A percentile compares a stretch with the other conserved stretches of the same genome.
Conservation (phyloP, 2,329 filamentous ascomycete species). For the Graphium sp. region DNA sequence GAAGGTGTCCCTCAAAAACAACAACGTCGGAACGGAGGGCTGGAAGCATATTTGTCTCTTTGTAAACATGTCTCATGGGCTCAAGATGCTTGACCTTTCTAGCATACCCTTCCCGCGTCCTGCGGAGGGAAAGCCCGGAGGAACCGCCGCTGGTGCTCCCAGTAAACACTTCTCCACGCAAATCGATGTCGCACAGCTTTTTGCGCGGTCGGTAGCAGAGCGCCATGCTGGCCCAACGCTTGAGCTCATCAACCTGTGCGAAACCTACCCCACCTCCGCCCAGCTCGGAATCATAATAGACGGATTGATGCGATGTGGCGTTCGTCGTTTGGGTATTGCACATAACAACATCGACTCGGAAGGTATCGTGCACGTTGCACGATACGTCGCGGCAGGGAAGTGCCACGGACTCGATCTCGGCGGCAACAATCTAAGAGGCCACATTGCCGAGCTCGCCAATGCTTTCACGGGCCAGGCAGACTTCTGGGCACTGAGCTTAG, state of each 20-base stretch:
- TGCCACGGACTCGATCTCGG: conserved; percentile 84
- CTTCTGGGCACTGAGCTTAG: conserved; percentile 70
- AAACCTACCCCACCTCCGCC: conserved; percentile 54
- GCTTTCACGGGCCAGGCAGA: conserved; percentile 35
- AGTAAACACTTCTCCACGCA: conserved; percentile 8
- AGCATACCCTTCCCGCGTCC: conserved; percentile 56
- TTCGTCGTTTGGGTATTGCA: conserved; percentile 66
- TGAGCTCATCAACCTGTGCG: conserved; percentile 69
- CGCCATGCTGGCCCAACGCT: conserved; percentile 60
- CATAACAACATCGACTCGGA: conserved; percentile 62
- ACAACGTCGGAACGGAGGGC: conserved; percentile 72
- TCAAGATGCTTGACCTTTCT: conserved; percentile 77
- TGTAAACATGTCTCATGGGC: conserved; percentile 71
- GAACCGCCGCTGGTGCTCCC: conserved; percentile 5
- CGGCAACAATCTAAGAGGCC: conserved; percentile 55
- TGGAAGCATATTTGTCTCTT: conserved; percentile 89
- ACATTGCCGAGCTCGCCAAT: conserved; percentile 33
- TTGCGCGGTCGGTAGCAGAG: conserved; percentile 61
- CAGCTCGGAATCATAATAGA: conserved; percentile 67
- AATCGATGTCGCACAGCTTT: conserved; percentile 33
- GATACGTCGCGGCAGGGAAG: conserved; percentile 56
- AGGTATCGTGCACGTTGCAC: conserved; percentile 58
- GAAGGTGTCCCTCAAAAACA: conserved; percentile 77
- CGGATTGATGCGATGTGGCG: conserved; percentile 60
- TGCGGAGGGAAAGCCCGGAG: neutral